Evolutionary conservation across 2,329 filamentous ascomycete genomes (phyloP), one percentile per base, ranked within the genome.

Genomic region (Chaetomiaceae sp.): DNA sequence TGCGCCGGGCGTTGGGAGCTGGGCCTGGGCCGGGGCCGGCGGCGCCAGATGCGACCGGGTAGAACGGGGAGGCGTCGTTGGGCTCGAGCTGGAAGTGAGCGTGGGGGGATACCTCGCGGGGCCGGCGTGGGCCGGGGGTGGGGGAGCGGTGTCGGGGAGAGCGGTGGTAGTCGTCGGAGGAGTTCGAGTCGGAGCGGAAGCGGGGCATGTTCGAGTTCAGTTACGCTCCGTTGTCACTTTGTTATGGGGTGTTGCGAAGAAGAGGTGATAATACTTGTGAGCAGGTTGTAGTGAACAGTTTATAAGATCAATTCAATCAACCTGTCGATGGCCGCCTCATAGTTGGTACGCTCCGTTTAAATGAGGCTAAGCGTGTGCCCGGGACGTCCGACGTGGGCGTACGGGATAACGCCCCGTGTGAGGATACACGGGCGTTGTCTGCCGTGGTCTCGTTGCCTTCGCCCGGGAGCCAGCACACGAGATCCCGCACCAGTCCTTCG

Each of bases 81-180:
- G 48, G 30, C 33, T 57, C 48, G 38, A 19, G 40, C n/a, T 45
- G 40, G 34, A 48, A 37, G 34, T 30, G 52, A 5, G 47, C 21
- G 19, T 31, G 21, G 37, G 50, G 40, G 16, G 53, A 53, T 31
- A 42, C 38, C 16, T 53, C 46, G 14, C 55, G 50, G 20, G 19
- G 40, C 25, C 39, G 20, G 38, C 39, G 50, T 5, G 50, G 53
- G n/a, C 50, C 50, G 10, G 53, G 55, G 23, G 55, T 55, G 34
- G 41, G 20, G 2, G 53, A 44, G 33, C 55, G 55, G 13, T 48
- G 55, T 57, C 37, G 42, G 25, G 39, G 41, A 21, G 54, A 55
- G 43, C 59, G 62, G 41, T 62, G 60, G 37, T 48, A 44, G 42
- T 42, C 33, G 37, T 42, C 33, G 6, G 48, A 48, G 10, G 42